Base-by-base conservation (phyloP, 1,284 basidiomycete genomes). In the Leccinum fallax region DNA sequence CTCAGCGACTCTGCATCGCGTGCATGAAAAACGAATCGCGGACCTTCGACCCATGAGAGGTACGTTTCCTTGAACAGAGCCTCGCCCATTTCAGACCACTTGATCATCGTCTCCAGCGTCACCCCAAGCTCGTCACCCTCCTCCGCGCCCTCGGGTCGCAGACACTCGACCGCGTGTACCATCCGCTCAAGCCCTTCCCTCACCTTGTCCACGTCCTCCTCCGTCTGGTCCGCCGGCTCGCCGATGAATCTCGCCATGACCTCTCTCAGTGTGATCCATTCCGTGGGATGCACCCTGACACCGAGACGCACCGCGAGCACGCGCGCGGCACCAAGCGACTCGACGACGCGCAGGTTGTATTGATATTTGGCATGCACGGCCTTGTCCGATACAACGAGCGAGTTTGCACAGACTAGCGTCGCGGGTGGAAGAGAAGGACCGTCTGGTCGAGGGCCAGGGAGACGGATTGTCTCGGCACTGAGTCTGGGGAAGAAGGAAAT, bases 271-370 rank as follows among this genome's bases (percentile, higher is more conserved):
- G 84, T 85, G 21, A 86, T 75, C 63, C 77, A 81, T 30, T 90
- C 86, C 28, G 72, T 78, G 32, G 70, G 56, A 0, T 69, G 78
- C 9, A 82, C 75, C 1, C 71, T 51, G 26, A 89, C 72, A 0
- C 79, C 82, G 38, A 93, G 82, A 5, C 79, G 74, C 28, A 80
- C 80, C 0, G 87, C 85, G 11, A 96, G 82, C 6, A 94, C 80
- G 15, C 90, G 83, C 0, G 93, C 91, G 2, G 87, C 89, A 57
- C 87, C 88, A 30, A 94, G 86, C 0, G 89, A 92, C 76, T 96
- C 94, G 19, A 95, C 89, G 21, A 94, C 93, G 21, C 93, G 89
- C 36, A 96, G 81, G 74, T 96, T 96, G 79, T 95, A 95, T 53
- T 87, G 83, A 56, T 82, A 85, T 65, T 89, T 90, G 2, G 92